A percentile compares a stretch with the other conserved stretches of the same genome.
Conservation (phyloP, 176 grass and related monocot species). For the Aegilops tauschii region DNA sequence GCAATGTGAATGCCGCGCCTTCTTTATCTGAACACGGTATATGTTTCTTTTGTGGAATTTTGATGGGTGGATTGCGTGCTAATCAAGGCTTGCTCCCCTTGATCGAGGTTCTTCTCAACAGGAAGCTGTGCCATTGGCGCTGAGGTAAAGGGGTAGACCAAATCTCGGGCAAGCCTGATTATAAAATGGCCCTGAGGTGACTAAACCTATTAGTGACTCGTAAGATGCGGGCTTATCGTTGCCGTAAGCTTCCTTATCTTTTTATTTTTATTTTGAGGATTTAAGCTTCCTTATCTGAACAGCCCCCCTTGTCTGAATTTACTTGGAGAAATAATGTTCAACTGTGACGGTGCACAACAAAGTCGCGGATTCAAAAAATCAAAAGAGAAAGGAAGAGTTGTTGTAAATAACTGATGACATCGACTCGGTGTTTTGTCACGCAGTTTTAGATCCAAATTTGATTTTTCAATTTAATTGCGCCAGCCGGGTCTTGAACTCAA, state of each 20-base stretch:
- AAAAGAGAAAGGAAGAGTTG: too few relatives aligned
- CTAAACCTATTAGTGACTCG: conserved; percentile 38
- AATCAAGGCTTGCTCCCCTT: conserved; percentile 23
- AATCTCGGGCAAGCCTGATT: conserved; percentile 29
- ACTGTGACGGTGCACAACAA: background rate
- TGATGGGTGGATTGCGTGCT: conserved; percentile 30
- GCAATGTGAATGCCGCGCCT: conserved; percentile 21
- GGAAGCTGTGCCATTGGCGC: conserved; percentile 1
- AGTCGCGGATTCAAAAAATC: too few relatives aligned
- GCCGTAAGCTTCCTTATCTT: conserved; percentile 32
- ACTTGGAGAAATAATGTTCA: conserved; percentile 19
- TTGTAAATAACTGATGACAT: background rate
- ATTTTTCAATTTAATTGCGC: background rate
- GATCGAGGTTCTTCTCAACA: conserved; percentile 29
- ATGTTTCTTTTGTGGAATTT: conserved; percentile 20
- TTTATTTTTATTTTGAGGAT: too few relatives aligned
- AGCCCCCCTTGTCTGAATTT: background rate
- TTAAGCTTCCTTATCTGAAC: conserved; percentile 35
- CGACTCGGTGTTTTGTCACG: background rate
- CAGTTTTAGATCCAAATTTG: background rate
- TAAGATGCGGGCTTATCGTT: conserved; percentile 52
- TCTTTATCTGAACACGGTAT: background rate
- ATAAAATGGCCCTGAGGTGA: conserved; percentile 41
- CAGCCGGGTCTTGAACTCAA: too few relatives aligned
- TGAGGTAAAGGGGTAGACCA: conserved; percentile 17